Base-by-base conservation (phyloP, 2,329 filamentous ascomycete species). In the Ceratocystis ficicola region DNA sequence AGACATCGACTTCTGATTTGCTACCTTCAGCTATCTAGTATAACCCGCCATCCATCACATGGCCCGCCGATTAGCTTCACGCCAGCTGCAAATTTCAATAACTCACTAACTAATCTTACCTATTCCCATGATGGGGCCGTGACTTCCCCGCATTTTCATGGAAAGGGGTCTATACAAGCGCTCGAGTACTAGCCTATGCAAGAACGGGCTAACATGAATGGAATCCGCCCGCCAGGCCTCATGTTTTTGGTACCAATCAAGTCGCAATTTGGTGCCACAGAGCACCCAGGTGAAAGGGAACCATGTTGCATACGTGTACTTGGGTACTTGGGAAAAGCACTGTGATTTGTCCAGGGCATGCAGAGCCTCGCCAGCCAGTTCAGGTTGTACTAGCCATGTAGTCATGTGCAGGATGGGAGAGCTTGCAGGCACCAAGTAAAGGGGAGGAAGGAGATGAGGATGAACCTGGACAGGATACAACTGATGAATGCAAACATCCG, bases 161-260 rank as follows among this genome's bases (percentile, higher is more conserved):
- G 48, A 52, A 52, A n/a, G 48, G 22, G 48, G 48, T 12, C 22
- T 25, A 30, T 59, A 25, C 20, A 36, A 36, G 28, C 55, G 55
- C 55, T 59, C 55, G 55, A 59, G 55, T 59, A 59, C 55, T 30
- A 30, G 17, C 28, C 55, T 15, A 59, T 10, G 55, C 25, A 59
- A 59, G 28, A 59, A 20, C 55, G 32, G 25, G 20, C 52, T 8
- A n/a, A 28, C 48, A 28, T 52, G 48, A 52, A 10, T 50, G 48
- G 12, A 28, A 52, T 22, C 22, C 48, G 17, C 25, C 22, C 48
- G 17, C 25, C 22, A 25, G 48, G 48, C 48, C 15, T 52, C 48
- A 28, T 41, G 48, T 15, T 28, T 22, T 52, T 52, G 8, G 25
- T 52, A 25, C 48, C 22, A 25, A 28, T 10, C 22, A 28, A 28